These are phyloP conservation scores for Irpex lacteus DNA, from an alignment of 1,284 basidiomycete genomes.

Conservation along the genomic window DNA sequence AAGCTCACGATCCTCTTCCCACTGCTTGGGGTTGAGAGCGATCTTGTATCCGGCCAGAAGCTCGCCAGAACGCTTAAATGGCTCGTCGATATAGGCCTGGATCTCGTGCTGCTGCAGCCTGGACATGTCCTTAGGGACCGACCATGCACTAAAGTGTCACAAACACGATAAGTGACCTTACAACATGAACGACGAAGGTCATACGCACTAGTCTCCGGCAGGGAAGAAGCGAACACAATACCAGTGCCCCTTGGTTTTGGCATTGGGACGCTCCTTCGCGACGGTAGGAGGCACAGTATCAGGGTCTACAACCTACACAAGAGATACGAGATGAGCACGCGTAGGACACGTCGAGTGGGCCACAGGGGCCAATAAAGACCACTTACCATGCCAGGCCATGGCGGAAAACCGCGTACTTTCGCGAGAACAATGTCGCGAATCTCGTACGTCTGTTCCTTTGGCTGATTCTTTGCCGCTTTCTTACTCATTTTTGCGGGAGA, in stretches of 20 bases:
- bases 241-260: constrained; percentile 55
- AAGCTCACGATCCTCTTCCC: constrained; percentile 62
- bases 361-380: neutral
- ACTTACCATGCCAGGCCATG: constrained; percentile 89
- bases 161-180: constrained; percentile 11
- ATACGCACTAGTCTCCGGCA: constrained; percentile 84
- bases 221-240: constrained; percentile 90
- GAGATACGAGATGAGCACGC: constrained; percentile 2
- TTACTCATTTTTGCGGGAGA: constrained; percentile 47
- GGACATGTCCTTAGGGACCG: constrained; percentile 79
- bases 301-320: constrained; percentile 70
- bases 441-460: constrained; percentile 46
- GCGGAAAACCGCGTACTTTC: constrained; percentile 91
- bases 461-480: constrained; percentile 50
- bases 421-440: constrained; percentile 84
- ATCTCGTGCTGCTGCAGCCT: constrained; percentile 81
- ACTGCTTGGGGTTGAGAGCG: constrained; percentile 77
- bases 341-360: constrained; percentile 2
- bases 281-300: constrained; percentile 60
- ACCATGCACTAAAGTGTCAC: constrained; percentile 70
- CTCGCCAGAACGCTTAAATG: constrained; percentile 72
- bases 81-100: constrained; percentile 75
- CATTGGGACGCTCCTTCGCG: constrained; percentile 61
- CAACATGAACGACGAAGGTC: constrained; percentile 10
- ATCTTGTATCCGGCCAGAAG: constrained; percentile 81